Conservation (phyloP, 2,329 filamentous ascomycete genomes). For the Mycosphaerella arachidis region DNA sequence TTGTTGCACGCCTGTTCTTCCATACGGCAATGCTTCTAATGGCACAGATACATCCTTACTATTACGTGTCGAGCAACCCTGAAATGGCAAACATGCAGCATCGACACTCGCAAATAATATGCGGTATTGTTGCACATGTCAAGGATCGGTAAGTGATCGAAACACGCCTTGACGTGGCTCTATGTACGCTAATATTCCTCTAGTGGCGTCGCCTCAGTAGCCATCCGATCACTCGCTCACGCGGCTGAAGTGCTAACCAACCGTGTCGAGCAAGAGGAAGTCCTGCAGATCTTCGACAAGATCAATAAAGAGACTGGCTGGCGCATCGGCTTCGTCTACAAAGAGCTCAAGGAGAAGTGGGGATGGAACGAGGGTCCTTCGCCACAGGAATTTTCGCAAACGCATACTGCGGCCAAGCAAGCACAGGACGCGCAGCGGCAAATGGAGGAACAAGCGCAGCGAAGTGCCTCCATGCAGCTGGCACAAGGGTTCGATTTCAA, state of each 20-base stretch:
- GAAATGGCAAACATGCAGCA: constrained; percentile 68
- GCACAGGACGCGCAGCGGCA: constrained; percentile 26
- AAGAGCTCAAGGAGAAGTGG: constrained; percentile 72
- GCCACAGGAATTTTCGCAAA: constrained; percentile 37
- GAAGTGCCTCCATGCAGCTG: constrained; percentile 23
- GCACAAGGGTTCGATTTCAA: constrained; percentile 24
- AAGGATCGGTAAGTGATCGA: constrained; percentile 60
- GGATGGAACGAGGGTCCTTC: constrained; percentile 57
- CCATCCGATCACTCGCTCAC: constrained; percentile 72
- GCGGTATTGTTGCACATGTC: constrained; percentile 81
- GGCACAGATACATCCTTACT: constrained; percentile 70
- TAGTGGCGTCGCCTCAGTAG: constrained; percentile 70
- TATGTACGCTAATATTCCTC: constrained; percentile 11
- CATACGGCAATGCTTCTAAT: constrained; percentile 81
- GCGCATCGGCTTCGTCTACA: constrained; percentile 67
- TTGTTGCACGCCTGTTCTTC: constrained; percentile 81
- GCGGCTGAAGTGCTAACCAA: constrained; percentile 68
- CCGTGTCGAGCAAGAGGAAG: constrained; percentile 72
- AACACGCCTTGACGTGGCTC: not conserved
- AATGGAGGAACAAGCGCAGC: constrained; percentile 27
- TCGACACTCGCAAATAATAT: constrained; percentile 77
- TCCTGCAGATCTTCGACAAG: constrained; percentile 68
- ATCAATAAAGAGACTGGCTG: constrained; percentile 75
- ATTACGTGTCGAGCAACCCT: constrained; percentile 49
- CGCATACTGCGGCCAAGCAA: constrained; percentile 28